Conservation (phyloP, 495 filamentous ascomycete species). For the Neurospora hispaniola region DNA sequence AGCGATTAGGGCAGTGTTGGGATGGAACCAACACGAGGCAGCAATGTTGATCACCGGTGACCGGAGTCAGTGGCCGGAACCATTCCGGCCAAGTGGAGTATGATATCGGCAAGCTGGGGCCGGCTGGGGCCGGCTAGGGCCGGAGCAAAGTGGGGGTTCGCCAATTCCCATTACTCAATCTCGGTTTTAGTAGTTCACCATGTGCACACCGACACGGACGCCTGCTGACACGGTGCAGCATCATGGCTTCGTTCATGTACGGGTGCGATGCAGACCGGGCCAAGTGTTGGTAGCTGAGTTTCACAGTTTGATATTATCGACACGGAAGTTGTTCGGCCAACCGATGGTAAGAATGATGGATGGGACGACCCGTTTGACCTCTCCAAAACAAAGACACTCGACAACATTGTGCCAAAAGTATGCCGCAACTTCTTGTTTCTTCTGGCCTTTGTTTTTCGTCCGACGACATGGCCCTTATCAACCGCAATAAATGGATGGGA, state of each 20-base stretch:
- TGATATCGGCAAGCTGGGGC: slow-evolving; percentile 2
- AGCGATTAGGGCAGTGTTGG: not conserved
- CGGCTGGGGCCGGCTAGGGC: slow-evolving; percentile 27
- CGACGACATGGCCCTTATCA: not conserved
- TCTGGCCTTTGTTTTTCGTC: not conserved
- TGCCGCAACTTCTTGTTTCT: not conserved
- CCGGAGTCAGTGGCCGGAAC: slow-evolving; percentile 21
- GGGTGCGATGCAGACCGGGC: not conserved
- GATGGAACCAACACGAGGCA: not conserved
- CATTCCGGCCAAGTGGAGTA: slow-evolving; percentile 19
- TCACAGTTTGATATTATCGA: not conserved
- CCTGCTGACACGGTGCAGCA: not conserved
- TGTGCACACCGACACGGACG: not conserved
- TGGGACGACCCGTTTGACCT: not conserved
- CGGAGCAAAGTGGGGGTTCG: slow-evolving; percentile 18
- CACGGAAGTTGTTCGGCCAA: not conserved
- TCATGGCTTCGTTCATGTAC: not conserved
- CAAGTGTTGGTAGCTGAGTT: not conserved
- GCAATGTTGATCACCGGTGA: not conserved
- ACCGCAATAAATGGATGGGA: not conserved
- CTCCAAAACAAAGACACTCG: not conserved
- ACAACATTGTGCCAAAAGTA: not conserved
- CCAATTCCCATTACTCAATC: slow-evolving; percentile 17
- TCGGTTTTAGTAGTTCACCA: not conserved
- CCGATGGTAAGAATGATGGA: not conserved